Base-by-base conservation (phyloP, 495 filamentous ascomycete genomes). In the Annulohypoxylon nitens region DNA sequence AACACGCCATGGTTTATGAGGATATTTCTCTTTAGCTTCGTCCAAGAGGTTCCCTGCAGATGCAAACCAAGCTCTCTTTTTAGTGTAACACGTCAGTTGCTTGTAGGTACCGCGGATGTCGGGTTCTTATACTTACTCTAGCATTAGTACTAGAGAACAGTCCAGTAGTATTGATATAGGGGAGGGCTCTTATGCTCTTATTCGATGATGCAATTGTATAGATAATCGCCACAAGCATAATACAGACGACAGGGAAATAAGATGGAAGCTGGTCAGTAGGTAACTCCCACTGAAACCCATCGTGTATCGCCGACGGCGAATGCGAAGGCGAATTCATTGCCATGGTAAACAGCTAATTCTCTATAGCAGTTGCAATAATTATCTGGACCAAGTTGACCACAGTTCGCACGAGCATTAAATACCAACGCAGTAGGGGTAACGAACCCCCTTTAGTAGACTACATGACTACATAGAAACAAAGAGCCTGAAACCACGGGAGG, bases 1-100 rank as follows among this genome's bases (percentile, higher is more conserved):
- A 11, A 80, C 58, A 47, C 78, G 77, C 11, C 63, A 75, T 1
- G 78, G 50, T 45, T 75, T 70, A 45, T 70, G 64, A 0, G 76
- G 76, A 25, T 73, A 66, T 14, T 58, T 37, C 48, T 74, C 30
- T 26, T 63, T 68, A 3, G 70, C 71, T 25, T 70, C 34, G 16
- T 23, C 20, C 12, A 71, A 1, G 2, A 74, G 4, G 7, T 18
- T 51, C n/a, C 58, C 59, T 2, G 54, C 59, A 10, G 60, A 69
- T 30, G 9, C 0, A 6, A 18, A 20, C 30, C 57, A 76, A 2
- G 58, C 20, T 54, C 14, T 67, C 70, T 76, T 57, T 14, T 10
- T n/a, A 25, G 8, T 53, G 36, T 34, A 14, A 26, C 59, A 0
- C 8, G 39, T 68, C 11, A 68, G 65, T 37, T 45, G 12, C 12